These are phyloP conservation scores for Cystobasidiaceae sp. DNA, from an alignment of 1,284 basidiomycete species.

Conservation along the genomic window DNA sequence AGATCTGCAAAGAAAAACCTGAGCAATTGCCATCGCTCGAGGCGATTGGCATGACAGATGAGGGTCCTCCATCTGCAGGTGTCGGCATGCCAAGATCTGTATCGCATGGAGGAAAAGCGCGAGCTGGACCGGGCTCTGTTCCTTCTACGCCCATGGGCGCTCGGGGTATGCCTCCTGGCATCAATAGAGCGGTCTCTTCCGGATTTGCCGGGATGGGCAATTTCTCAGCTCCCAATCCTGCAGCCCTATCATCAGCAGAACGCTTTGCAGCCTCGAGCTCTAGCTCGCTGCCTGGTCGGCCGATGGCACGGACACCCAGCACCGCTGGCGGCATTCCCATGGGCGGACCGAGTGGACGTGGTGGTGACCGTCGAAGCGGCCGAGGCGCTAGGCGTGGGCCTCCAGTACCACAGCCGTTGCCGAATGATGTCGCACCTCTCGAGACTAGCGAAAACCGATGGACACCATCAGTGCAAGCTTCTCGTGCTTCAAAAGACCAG, in stretches of 20 bases:
- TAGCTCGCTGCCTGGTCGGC: constrained; percentile 25
- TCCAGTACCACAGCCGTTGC: constrained; percentile 39
- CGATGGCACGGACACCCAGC: constrained; percentile 35
- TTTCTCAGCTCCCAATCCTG: constrained; percentile 49
- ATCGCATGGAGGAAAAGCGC: constrained; percentile 44
- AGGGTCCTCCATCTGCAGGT: constrained; percentile 46
- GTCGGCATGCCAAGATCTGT: constrained; percentile 55
- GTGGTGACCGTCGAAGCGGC: constrained; percentile 40
- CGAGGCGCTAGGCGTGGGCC: constrained; percentile 42
- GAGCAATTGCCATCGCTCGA: constrained; percentile 82
- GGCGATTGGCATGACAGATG: constrained; percentile 78
- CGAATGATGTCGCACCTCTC: constrained; percentile 61
- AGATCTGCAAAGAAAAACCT: constrained; percentile 89
- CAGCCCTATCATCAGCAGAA: constrained; percentile 26
- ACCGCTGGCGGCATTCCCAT: constrained; percentile 33
- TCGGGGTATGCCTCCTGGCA: constrained; percentile 14
- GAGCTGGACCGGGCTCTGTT: constrained; percentile 39
- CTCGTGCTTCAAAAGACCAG: constrained; percentile 11
- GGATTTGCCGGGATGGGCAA: constrained; percentile 59
- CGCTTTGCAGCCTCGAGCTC: constrained; percentile 24
- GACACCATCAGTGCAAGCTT: constrained; percentile 53
- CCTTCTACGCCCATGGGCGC: constrained; percentile 21
- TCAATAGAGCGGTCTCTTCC: constrained; percentile 24
- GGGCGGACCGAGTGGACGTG: constrained; percentile 41
- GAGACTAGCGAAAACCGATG: constrained; percentile 77